phyloP scores from a whole-genome alignment of 2,329 filamentous ascomycete genomes.

The Curvularia verruculosa region DNA sequence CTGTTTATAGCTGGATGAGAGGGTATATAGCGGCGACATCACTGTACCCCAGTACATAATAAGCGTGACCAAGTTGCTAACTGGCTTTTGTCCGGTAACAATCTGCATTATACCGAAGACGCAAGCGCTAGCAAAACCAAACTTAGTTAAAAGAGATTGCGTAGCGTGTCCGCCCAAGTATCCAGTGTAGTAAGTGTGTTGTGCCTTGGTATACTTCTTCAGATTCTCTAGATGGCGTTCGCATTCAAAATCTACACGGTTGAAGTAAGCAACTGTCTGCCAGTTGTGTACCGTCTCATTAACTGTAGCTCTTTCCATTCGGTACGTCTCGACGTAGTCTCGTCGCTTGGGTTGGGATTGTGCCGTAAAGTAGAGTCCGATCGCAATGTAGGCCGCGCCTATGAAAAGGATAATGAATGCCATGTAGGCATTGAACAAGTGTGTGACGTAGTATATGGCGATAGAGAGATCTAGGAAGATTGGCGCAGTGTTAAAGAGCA shows the following conservation, averaged over 20 bases:
- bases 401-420: slow-evolving; percentile 49
- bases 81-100: slow-evolving; percentile 54
- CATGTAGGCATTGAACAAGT: slow-evolving; percentile 65
- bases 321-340: slow-evolving; percentile 52
- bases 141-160: slow-evolving; percentile 56
- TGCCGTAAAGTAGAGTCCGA: slow-evolving; percentile 53
- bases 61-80: slow-evolving; percentile 69
- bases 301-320: slow-evolving; percentile 60
- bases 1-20: slow-evolving; percentile 57
- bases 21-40: slow-evolving; percentile 56
- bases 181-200: slow-evolving; percentile 42
- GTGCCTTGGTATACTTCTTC: slow-evolving; percentile 44
- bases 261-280: slow-evolving; percentile 66
- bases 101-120: slow-evolving; percentile 63
- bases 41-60: slow-evolving; percentile 66
- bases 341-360: slow-evolving; percentile 52
- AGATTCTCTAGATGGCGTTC: slow-evolving; percentile 55
- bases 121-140: slow-evolving; percentile 57
- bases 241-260: slow-evolving; percentile 61
- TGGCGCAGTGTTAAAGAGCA: slow-evolving; percentile 66
- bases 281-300: slow-evolving; percentile 66
- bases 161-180: slow-evolving; percentile 45
- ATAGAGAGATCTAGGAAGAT: slow-evolving; percentile 68
- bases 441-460: slow-evolving; percentile 66
- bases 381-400: slow-evolving; percentile 58